Evolutionary conservation across 1,139 yeast species (phyloP), one percentile per base, ranked within the genome.

Genomic region (Pneumocystis jirovecii): DNA sequence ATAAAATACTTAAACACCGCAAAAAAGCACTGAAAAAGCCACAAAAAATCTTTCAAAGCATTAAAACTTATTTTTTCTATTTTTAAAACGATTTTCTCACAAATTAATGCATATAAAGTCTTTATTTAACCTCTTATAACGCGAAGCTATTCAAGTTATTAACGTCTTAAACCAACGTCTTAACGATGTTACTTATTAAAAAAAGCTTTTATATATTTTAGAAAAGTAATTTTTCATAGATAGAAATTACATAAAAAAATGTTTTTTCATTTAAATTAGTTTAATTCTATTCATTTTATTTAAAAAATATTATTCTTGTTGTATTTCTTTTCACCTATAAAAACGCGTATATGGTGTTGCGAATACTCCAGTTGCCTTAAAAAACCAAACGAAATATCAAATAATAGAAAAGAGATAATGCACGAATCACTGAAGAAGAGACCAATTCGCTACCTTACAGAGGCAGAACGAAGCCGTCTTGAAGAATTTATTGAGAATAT

Each of bases 401-500:
- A 37, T 12, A 37, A 37, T 50, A 50, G 12, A 50, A 10, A 50
- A 31, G 5, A 31, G 25, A 60, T 25, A 25, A 60, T 60, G 61
- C 61, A 42, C 4, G 61, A 39, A 50, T 50, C 57, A 25, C 12
- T 50, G 15, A 64, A 37, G 37, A 64, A 34, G 42, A 37, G 56
- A 61, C 70, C 70, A 64, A 78, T 79, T 56, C 74, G 97, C 74
- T 86, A 86, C 73, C 81, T 93, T 67, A 82, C 95, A 4, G 95
- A 87, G 66, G 79, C 85, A 62, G 98, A 93, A 75, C 81, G 96
- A 70, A 89, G 90, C 64, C 84, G 93, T 67, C 85, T 93, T 63
- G 84, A 87, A 71, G 96, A 91, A 74, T 93, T 89, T 74, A 96
- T 89, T 74, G 97, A 93, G 68, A 84, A 88, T 78, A 93, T 93